These are phyloP conservation scores for Casuarina cunninghamiana DNA, from an alignment of 306 rosid species.

Conservation along the genomic window DNA sequence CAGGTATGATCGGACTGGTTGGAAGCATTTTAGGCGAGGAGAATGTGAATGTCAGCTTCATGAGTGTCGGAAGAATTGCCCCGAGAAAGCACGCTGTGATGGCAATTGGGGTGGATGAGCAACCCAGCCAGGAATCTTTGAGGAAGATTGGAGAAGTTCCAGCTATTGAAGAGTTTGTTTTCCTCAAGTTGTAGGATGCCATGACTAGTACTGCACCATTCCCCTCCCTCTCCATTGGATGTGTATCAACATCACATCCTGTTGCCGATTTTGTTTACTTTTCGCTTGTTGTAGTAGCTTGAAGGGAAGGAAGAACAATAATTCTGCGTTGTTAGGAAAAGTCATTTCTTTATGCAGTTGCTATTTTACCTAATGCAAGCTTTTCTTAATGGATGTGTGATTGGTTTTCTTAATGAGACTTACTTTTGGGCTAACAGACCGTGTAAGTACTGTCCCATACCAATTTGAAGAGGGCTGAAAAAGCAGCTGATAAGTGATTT, in stretches of 20 bases:
- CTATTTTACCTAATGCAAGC: neutral
- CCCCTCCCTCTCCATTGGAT: constrained; percentile 2
- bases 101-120: constrained; percentile 98
- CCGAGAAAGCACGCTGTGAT: constrained; percentile 99
- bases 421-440: too few relatives aligned
- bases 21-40: constrained; percentile 87
- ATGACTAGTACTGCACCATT: neutral
- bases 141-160: constrained; percentile 85
- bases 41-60: constrained; percentile 95
- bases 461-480: neutral
- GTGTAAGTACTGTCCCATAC: too few relatives aligned
- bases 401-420: neutral
- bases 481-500: neutral
- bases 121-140: constrained; percentile 67
- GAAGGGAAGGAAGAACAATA: constrained; percentile 38
- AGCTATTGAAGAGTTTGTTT: constrained; percentile 90
- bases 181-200: constrained; percentile 68
- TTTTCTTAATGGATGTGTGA: neutral
- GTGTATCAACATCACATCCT: constrained; percentile 28
- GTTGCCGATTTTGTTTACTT: constrained; percentile 43
- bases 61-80: constrained; percentile 97
- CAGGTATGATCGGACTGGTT: constrained; percentile 89
- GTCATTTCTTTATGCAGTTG: neutral
- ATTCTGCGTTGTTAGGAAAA: constrained; percentile 22
- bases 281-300: constrained; percentile 24